Evolutionary conservation across 148 eudicot genomes (phyloP), one percentile per base, ranked within the genome.

Genomic region (Rhododendron griersonianum): DNA sequence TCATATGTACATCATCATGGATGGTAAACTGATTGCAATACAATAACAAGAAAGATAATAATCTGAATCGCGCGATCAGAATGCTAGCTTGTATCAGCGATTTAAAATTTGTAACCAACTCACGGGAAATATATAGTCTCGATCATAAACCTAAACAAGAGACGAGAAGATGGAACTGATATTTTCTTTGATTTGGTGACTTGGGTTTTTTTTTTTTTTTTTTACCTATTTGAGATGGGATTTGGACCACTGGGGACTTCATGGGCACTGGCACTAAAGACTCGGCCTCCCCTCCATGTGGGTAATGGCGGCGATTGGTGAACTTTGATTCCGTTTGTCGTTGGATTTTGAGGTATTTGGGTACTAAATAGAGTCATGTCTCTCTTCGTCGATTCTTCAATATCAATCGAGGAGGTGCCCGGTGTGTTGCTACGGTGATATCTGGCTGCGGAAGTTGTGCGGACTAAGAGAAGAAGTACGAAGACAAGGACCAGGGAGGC

Each of bases 201-300:
- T 41, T 41, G 8, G 45, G 45, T 73, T 69, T 44, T 8, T 16
- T 21, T 11, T 61, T 4, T 18, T 4, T 18, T 8, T 11, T 44
- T 35, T 86, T 71, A 89, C 91, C 91, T 87, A 89, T 89, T 89
- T 45, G 91, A 87, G 44, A 89, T 87, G 14, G 91, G 91, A 55
- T 89, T 89, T 67, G 91, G 91, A 59, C 91, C 91, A 55, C 91
- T 89, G 15, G 91, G 91, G 82, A 87, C 91, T 87, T 89, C 91
- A 85, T 89, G 91, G 86, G 86, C 87, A 78, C 84, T 53, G 14
- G 85, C 86, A 79, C 84, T 71, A 51, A 85, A 73, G 35, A 47
- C 81, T 78, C 55, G 18, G 28, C 19, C 28, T 44, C 21, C 59
- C 48, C 37, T 11, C 81, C 81, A 14, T 78, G 16, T 45, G 28